Conservation (phyloP, 495 filamentous ascomycete species). For the Cercophora samala region DNA sequence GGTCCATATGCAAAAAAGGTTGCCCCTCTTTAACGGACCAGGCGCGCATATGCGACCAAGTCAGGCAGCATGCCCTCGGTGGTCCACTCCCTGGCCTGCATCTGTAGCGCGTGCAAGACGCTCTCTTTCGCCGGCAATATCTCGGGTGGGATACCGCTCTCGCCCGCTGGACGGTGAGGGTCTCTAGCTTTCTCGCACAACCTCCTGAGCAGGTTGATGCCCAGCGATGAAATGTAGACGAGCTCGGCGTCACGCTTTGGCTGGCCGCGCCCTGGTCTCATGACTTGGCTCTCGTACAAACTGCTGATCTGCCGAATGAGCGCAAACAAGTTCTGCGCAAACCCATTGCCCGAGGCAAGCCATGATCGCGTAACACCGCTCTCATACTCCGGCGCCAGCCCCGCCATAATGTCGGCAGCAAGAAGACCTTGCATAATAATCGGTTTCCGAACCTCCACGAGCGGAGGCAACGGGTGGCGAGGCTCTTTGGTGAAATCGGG, state of each 20-base stretch:
- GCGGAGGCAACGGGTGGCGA: constrained; percentile 49
- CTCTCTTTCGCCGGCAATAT: constrained; percentile 67
- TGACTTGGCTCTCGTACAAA: constrained; percentile 47
- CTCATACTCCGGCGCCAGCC: constrained; percentile 69
- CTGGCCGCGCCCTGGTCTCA: constrained; percentile 25
- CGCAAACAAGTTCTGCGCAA: constrained; percentile 71
- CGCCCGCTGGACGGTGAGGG: constrained; percentile 45
- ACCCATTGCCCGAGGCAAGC: constrained; percentile 82
- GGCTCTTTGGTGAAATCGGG: constrained; percentile 57
- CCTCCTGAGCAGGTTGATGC: constrained; percentile 64
- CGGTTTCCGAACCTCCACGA: constrained; percentile 78
- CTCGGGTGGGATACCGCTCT: constrained; percentile 54
- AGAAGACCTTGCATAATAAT: constrained; percentile 87
- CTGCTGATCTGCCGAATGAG: constrained; percentile 67
- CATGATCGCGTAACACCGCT: constrained; percentile 69
- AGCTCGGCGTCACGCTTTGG: constrained; percentile 45
- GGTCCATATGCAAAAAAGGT: not conserved
- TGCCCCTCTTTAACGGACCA: constrained; percentile 51
- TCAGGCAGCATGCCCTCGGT: constrained; percentile 64
- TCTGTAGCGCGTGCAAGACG: constrained; percentile 64
- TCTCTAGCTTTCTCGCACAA: constrained; percentile 70
- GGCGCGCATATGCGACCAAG: constrained; percentile 65
- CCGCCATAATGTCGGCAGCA: constrained; percentile 82
- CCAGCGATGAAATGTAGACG: constrained; percentile 63
- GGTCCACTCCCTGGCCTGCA: constrained; percentile 52